Percentiles rank a stretch among this genome's conserved stretches.
These are phyloP conservation scores for Agastache rugosa DNA, from an alignment of 257 asterid species.

Conservation along the genomic window DNA sequence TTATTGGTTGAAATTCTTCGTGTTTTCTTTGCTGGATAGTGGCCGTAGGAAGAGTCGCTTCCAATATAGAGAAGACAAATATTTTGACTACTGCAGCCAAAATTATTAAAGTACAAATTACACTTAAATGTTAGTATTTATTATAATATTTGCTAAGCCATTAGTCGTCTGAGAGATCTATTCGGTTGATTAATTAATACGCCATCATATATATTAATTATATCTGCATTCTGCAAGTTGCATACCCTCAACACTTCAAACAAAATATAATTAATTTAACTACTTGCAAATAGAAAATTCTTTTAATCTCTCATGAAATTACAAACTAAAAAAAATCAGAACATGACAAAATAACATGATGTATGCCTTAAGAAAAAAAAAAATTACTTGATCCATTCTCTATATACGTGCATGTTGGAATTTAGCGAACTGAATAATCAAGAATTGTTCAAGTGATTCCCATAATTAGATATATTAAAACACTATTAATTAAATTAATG, in stretches of 20 bases:
- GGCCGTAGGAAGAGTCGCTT: not conserved
- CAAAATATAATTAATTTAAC: not conserved
- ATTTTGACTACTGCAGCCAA: constrained; percentile 2
- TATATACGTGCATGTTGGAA: constrained; percentile 47
- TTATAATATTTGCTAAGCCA: not conserved
- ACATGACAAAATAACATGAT: constrained; percentile 32
- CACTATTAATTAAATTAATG: constrained; percentile 3
- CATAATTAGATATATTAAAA: constrained; percentile 6
- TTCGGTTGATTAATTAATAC: constrained; percentile 17
- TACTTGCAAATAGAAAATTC: not conserved
- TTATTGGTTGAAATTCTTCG: not conserved
- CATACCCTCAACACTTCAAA: constrained; percentile 21
- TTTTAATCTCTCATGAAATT: not conserved
- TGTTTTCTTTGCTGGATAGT: not conserved
- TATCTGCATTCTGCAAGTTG: constrained; percentile 24
- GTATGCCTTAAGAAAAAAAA: not conserved
- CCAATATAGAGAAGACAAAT: not conserved
- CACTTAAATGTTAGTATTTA: too few relatives aligned
- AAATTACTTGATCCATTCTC: constrained; percentile 43
- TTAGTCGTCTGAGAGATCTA: constrained; percentile 4
- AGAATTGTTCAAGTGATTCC: constrained; percentile 33
- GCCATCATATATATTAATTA: constrained; percentile 12
- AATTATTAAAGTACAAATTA: not conserved
- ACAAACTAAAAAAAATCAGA: not conserved
- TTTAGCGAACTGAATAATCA: constrained; percentile 40